Percentiles rank a stretch among this genome's conserved stretches.
phyloP scores from a whole-genome alignment of 2,329 filamentous ascomycete genomes.

The Pseudodiploospora longispora region DNA sequence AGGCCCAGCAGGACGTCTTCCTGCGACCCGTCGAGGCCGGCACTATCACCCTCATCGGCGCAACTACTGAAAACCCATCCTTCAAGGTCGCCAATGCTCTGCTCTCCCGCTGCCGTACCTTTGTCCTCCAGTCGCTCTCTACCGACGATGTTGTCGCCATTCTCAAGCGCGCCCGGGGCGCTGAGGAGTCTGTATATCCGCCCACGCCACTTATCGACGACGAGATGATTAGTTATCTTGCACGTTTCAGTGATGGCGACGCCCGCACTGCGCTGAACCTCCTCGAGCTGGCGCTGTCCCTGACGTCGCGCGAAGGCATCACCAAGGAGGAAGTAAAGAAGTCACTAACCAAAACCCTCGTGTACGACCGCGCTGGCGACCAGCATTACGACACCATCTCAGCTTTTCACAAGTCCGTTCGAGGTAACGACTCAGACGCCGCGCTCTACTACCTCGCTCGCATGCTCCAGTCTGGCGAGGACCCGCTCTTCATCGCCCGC shows the following conservation, averaged over 20 bases:
- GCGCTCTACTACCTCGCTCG: constrained; percentile 89
- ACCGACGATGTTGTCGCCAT: constrained; percentile 67
- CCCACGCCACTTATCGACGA: constrained; percentile 59
- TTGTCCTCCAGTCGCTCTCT: constrained; percentile 70
- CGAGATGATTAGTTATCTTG: constrained; percentile 71
- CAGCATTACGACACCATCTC: constrained; percentile 98
- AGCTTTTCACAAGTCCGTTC: constrained; percentile 91
- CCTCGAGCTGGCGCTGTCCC: constrained; percentile 77
- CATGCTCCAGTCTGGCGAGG: constrained; percentile 93
- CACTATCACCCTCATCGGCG: constrained; percentile 83
- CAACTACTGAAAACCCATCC: constrained; percentile 93
- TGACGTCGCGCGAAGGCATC: constrained; percentile 49
- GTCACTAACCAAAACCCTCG: constrained; percentile 80
- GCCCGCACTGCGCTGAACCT: constrained; percentile 89
- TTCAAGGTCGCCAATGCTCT: constrained; percentile 88
- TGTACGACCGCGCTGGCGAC: constrained; percentile 91
- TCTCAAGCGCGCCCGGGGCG: constrained; percentile 62
- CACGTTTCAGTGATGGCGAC: constrained; percentile 84
- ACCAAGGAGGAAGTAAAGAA: constrained; percentile 73
- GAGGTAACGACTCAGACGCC: constrained; percentile 79
- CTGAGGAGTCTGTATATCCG: constrained; percentile 41
- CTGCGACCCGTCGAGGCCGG: constrained; percentile 86
- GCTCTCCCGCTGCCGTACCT: constrained; percentile 82
- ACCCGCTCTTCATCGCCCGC: constrained; percentile 84
- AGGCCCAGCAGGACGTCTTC: constrained; percentile 91